Percentiles rank a stretch among this genome's conserved stretches.
Conservation (phyloP, 2,329 filamentous ascomycete genomes). For the Penicillium sp. region DNA sequence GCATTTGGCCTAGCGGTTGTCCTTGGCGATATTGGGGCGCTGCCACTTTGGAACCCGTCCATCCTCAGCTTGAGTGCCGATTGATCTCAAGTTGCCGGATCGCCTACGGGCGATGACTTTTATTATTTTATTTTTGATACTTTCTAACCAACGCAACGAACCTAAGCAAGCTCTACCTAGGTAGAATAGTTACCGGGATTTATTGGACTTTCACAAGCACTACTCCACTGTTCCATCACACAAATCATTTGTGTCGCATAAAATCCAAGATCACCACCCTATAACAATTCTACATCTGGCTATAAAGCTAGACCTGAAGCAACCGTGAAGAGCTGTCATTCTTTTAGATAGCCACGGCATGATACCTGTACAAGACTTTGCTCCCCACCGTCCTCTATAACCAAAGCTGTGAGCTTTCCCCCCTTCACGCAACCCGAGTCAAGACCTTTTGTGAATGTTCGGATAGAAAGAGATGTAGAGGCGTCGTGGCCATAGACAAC, state of each 20-base stretch:
- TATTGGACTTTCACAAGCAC: too few relatives aligned
- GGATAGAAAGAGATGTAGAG: slow-evolving; percentile 63
- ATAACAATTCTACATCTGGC: background rate
- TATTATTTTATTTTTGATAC: background rate
- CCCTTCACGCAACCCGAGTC: slow-evolving; percentile 81
- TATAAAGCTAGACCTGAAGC: background rate
- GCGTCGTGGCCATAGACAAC: slow-evolving; percentile 89
- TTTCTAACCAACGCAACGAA: too few relatives aligned
- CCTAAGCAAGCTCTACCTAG: too few relatives aligned
- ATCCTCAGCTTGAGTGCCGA: background rate
- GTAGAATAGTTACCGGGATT: too few relatives aligned
- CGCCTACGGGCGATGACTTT: background rate
- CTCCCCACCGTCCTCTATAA: slow-evolving; percentile 61
- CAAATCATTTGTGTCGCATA: background rate
- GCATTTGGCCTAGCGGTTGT: background rate
- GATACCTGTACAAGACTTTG: slow-evolving; percentile 42
- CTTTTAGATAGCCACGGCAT: slow-evolving; percentile 36
- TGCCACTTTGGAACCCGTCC: background rate
- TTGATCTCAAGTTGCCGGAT: background rate
- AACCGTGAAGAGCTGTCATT: slow-evolving; percentile 1
- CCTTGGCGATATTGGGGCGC: background rate
- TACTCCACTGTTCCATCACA: background rate
- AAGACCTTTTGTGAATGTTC: slow-evolving; percentile 74
- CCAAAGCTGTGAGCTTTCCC: slow-evolving; percentile 69
- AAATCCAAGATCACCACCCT: background rate